Evolutionary conservation across 352 stramenopile species (phyloP), one percentile per base, ranked within the genome.

Genomic region (Globisporangium heterothallicum): DNA sequence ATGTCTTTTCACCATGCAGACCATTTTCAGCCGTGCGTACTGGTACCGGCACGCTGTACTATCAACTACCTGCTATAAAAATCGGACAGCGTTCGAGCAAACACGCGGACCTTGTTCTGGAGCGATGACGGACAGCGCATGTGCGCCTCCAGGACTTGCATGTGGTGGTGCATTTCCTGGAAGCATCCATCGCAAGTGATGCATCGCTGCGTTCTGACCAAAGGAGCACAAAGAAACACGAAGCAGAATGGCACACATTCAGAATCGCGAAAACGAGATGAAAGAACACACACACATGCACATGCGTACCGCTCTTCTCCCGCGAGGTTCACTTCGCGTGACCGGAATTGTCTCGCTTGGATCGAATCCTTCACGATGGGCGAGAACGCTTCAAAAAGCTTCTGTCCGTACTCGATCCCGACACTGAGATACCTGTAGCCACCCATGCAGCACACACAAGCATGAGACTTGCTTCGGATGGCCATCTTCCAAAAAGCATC

Each of bases 361-460:
- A 73, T 61, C 36, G 67, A 58, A 41, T 90, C 79, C 48, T 84
- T 85, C 21, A 93, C 69, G 38, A 92, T 71, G 7, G 76, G 72
- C 4, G 72, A 76, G 52, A 93, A 93, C n/a, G 73, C 72, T 41
- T 84, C 63, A 35, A 92, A 83, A 6, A 93, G 61, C 35, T 80
- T 70, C 30, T 86, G 76, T 3, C 72, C 76, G 1, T 67, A 72
- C 26, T 80, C 72, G 18, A 93, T 56, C 6, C 61, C 78, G 13
- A 83, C 70, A 9, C 56, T 60, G 52, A 88, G 54, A 62, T 91
- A 86, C 51, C 73, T 85, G 36, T 9, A 38, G n/a, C 6, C 13
- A 56, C 4, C 21, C 18, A 46, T 32, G 45, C 6, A 25, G 7
- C 6, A 25, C 18, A 38, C n/a, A 27, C 32, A 18, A 53, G 35